Base-by-base conservation (phyloP, 2,329 filamentous ascomycete genomes). In the Cercospora berteroae region DNA sequence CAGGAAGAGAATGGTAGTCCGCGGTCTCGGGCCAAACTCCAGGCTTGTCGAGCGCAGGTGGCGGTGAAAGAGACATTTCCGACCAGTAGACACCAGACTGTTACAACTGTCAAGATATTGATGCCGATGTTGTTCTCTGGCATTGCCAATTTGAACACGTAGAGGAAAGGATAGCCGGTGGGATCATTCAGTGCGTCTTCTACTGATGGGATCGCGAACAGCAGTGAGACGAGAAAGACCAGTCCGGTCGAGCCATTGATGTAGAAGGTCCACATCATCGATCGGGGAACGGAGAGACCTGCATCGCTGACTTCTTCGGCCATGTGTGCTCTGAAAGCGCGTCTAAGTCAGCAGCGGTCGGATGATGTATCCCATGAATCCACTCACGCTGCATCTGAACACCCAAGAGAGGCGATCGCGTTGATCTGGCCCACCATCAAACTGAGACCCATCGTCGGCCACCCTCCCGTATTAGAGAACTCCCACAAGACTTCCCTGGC, bases 401-500 rank as follows among this genome's bases (percentile, higher is more conserved):
- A 71, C 5, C 69, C 69, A 4, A 71, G 67, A 4, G 67, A 61
- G 29, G 69, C 69, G 23, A 71, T 71, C 1, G 69, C 69, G 27
- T 63, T 69, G 55, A 77, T 74, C 64, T 77, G 75, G 16, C 72
- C 71, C 23, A 75, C 70, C 57, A 77, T 70, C 52, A 73, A 72
- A 5, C 72, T 72, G 16, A 75, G 65, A 4, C 74, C 74, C 61
- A 74, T 71, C 31, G 71, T 75, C 9, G 67, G 58, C 72, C 73
- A 78, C 9, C 74, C 75, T 7, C 73, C 71, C 16, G 67, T 66
- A 48, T 76, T 73, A 18, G 68, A 66, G 60, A 75, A 73, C 48
- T 73, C 60, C 0, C 72, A 36, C 39, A 77, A 76, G 27, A 78
- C 77, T 42, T 77, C 72, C 33, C 69, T 48, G n/a, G 76, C 70